Percentiles rank a stretch among this genome's conserved stretches.
phyloP scores from a whole-genome alignment of 2,329 filamentous ascomycete genomes.

The Fusarium foetens region DNA sequence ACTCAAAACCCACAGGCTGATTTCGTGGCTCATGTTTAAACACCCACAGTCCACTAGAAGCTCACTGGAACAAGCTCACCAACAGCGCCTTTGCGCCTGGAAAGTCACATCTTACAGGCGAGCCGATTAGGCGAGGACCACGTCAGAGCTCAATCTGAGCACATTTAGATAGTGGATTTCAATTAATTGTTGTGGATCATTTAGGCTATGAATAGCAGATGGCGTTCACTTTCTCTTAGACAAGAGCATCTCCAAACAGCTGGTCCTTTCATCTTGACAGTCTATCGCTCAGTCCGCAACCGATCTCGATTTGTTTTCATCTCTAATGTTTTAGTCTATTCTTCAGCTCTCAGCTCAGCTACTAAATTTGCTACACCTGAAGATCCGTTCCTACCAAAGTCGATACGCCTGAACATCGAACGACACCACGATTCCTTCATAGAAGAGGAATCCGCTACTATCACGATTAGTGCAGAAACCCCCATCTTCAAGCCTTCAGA shows the following conservation, averaged over 20 bases:
- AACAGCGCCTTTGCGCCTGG: constrained; percentile 1
- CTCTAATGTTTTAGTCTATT: neutral
- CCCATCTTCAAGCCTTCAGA: constrained; percentile 2
- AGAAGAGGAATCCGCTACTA: neutral
- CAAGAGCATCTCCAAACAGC: constrained; percentile 10
- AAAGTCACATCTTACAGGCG: constrained; percentile 13
- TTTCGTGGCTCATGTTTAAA: constrained; percentile 14
- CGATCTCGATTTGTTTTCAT: constrained; percentile 26
- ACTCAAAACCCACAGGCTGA: constrained; percentile 21
- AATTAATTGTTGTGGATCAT: constrained; percentile 25
- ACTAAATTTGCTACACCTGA: constrained; percentile 11
- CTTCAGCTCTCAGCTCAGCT: neutral
- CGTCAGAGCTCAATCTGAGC: constrained; percentile 36
- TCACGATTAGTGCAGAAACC: constrained; percentile 1
- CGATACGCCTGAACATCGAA: constrained; percentile 21
- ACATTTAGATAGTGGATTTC: constrained; percentile 5
- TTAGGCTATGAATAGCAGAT: constrained; percentile 28
- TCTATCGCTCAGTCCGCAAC: neutral
- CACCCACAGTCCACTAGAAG: constrained; percentile 20
- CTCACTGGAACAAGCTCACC: constrained; percentile 29
- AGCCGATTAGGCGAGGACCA: constrained; percentile 33
- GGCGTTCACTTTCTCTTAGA: constrained; percentile 14
- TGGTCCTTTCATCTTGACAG: constrained; percentile 11
- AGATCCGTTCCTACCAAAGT: neutral
- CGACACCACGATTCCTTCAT: constrained; percentile 13